Percentiles rank a stretch among this genome's conserved stretches.
Evolutionary conservation across 805 yeast genomes (phyloP).

Genomic region (Metschnikowia chrysomelidarum): DNA sequence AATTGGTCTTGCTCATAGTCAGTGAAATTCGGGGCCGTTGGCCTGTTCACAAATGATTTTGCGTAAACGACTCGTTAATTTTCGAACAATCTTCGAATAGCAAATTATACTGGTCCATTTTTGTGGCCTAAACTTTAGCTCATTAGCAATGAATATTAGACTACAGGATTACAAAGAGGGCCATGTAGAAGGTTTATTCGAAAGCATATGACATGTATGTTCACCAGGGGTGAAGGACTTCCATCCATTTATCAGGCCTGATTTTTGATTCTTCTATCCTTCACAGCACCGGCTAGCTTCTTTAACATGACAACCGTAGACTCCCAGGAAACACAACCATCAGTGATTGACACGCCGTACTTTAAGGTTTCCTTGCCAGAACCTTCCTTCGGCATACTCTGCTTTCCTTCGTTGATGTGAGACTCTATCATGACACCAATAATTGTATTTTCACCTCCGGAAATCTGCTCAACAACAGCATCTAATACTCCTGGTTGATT

Average conservation of each 20-base stretch:
- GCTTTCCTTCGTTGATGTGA: constrained; percentile 89
- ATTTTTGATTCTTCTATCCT: constrained; percentile 45
- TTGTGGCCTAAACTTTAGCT: too few relatives aligned
- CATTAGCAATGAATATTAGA: too few relatives aligned
- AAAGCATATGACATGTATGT: not conserved
- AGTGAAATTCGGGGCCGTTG: too few relatives aligned
- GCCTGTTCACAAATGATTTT: too few relatives aligned
- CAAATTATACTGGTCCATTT: too few relatives aligned
- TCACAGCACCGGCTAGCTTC: constrained; percentile 75
- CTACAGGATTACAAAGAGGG: too few relatives aligned
- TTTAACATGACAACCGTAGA: constrained; percentile 71
- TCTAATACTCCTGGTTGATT: constrained; percentile 91
- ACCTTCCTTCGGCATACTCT: constrained; percentile 60
- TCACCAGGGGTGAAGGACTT: not conserved
- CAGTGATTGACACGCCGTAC: constrained; percentile 96
- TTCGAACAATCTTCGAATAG: too few relatives aligned
- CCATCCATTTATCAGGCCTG: not conserved
- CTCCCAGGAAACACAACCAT: constrained; percentile 93
- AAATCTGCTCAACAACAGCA: constrained; percentile 73
- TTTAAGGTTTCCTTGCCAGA: constrained; percentile 72
- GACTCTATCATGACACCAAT: constrained; percentile 98
- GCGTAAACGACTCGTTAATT: too few relatives aligned
- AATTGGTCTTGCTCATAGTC: too few relatives aligned
- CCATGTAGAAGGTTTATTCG: too few relatives aligned
- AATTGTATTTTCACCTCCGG: constrained; percentile 68